Base-by-base conservation (phyloP, 1,284 basidiomycete species). In the Gymnopus androsaceus region DNA sequence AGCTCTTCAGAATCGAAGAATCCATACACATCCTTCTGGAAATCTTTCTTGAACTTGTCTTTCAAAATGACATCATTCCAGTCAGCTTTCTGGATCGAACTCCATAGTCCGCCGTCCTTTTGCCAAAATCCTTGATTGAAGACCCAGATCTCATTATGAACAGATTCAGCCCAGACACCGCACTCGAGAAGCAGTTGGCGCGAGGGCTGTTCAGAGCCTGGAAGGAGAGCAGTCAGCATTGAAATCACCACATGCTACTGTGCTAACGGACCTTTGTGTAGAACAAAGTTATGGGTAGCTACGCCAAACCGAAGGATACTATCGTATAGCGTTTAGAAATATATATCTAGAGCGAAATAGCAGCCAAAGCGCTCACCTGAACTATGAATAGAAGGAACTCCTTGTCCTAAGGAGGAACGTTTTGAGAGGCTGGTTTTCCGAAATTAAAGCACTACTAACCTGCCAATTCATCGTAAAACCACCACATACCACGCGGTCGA, bases 51-150 rank as follows among this genome's bases (percentile, higher is more conserved):
- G 74, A 87, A 87, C 4, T 78, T 75, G 0, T 85, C 81, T 55
- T 89, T 86, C 48, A 94, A 76, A 53, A 93, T 84, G 38, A 94
- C 84, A 60, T 88, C 84, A 28, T 83, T 75, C 87, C 88, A 88
- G 67, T 84, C 75, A 1, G 87, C 87, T 64, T 84, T 84, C 69
- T 92, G 88, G 1, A 92, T 76, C 58, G 85, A 81, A 6, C 67
- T 47, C 87, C 88, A 93, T 11, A 94, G 77, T 0, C 60, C 65
- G 36, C 75, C 75, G 64, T 84, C 78, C 63, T 91, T 89, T 17
- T 64, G 56, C 91, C 90, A 93, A 37, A 64, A 80, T 0, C 84
- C 83, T 56, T 82, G 77, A 57, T 92, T 83, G 69, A 83, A 93
- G 4, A 92, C 86, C 78, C 87, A 86, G 54, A 93, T 82, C 61